Evolutionary conservation across 345 rosid genomes (phyloP).

Genomic region (Lepidium africanum): DNA sequence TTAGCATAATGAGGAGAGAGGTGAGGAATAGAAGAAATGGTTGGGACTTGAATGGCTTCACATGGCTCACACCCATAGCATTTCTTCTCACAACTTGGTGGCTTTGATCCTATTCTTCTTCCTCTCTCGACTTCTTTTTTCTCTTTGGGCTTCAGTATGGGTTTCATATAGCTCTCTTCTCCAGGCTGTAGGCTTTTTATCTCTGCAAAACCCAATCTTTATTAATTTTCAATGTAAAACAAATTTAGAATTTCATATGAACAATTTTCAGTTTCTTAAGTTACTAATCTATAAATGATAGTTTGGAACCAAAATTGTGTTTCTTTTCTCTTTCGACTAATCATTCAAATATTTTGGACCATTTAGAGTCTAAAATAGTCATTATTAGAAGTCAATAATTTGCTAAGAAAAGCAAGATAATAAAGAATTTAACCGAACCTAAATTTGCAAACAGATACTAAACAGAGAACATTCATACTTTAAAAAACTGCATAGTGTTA

Average conservation of each 20-base stretch:
- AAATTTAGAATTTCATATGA: not conserved
- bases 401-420: slow-evolving; percentile 2
- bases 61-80: slow-evolving; percentile 78
- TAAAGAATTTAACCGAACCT: not conserved
- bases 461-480: not conserved
- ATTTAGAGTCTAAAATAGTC: slow-evolving; percentile 12
- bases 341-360: slow-evolving; percentile 16
- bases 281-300: not conserved
- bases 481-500: not conserved
- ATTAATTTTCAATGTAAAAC: not conserved
- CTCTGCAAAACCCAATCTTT: not conserved
- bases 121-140: slow-evolving; percentile 12
- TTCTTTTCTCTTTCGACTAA: not conserved
- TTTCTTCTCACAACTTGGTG: slow-evolving; percentile 70
- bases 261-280: not conserved
- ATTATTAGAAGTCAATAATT: slow-evolving; percentile 6
- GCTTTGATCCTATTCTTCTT: slow-evolving; percentile 61
- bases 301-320: not conserved
- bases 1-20: slow-evolving; percentile 47
- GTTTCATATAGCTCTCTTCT: not conserved
- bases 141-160: not conserved
- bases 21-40: slow-evolving; percentile 22
- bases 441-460: slow-evolving; percentile 16
- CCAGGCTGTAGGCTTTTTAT: not conserved
- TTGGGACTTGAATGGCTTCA: slow-evolving; percentile 67